Evolutionary conservation across 805 yeast species (phyloP), one percentile per base, ranked within the genome.

Genomic region (Cyberlindnera euphorbiae): DNA sequence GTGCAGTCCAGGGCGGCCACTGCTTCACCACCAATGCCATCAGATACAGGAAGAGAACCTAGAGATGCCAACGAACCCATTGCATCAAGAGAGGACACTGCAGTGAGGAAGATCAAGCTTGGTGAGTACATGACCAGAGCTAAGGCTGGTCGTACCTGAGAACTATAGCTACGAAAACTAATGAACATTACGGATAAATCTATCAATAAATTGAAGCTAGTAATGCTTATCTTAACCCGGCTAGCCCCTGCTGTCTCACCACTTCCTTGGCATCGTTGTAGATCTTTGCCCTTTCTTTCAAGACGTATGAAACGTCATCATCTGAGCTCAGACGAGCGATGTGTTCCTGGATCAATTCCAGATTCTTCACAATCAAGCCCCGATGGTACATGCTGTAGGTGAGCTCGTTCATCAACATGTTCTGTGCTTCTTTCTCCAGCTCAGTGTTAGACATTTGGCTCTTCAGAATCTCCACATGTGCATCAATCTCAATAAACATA

Each of bases 201-300:
- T n/a, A n/a, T n/a, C n/a, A n/a, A n/a, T n/a, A n/a, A n/a, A n/a
- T n/a, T n/a, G n/a, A 26, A 24, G 26, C 14, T 24, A 26, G 21
- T 19, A 19, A 19, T 19, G 22, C 9, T n/a, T n/a, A n/a, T n/a
- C n/a, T n/a, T n/a, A n/a, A n/a, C n/a, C n/a, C n/a, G n/a, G n/a
- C n/a, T n/a, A n/a, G n/a, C n/a, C n/a, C n/a, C 22, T 38, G 36
- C 36, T 44, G 32, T 42, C 45, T 37, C 26, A 53, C 43, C 7
- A 52, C 26, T 12, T 53, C 54, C 33, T 46, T 53, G 3, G 58
- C 58, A 30, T 47, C 49, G 30, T 51, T 53, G 26, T 53, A 53
- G 8, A 53, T 43, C 33, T 52, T 50, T 15, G 58, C 53, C 18
- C 58, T 44, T 30, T 53, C 58, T 26, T 53, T 53, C n/a, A 53